Conservation (phyloP, 139 green algal genomes). For the Ettlia oleoabundans region DNA sequence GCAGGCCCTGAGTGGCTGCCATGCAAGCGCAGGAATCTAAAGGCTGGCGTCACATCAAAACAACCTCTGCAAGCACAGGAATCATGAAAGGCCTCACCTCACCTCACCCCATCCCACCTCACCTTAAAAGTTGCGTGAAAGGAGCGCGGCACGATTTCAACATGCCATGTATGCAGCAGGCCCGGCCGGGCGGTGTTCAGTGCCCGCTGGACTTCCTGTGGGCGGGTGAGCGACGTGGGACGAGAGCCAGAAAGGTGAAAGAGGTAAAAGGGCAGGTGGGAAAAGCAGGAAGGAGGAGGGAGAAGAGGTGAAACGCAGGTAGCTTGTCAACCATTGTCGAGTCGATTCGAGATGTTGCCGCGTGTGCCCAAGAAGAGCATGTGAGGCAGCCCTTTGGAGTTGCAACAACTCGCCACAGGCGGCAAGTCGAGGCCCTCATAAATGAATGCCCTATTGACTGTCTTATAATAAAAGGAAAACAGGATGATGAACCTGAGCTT, state of each 20-base stretch:
- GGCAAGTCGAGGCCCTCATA: too few relatives aligned
- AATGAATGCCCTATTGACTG: not conserved
- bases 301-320: too few relatives aligned
- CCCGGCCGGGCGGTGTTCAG: not conserved
- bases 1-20: not conserved
- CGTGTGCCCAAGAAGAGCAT: too few relatives aligned
- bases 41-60: not conserved
- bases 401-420: too few relatives aligned
- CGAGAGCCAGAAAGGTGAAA: not conserved
- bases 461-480: not conserved
- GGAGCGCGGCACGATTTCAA: not conserved
- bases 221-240: not conserved
- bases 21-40: not conserved
- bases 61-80: not conserved
- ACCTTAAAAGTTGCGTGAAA: conserved; percentile 19
- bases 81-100: not conserved
- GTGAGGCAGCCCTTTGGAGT: too few relatives aligned
- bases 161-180: conserved; percentile 11
- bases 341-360: too few relatives aligned
- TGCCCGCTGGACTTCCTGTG: not conserved
- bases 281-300: too few relatives aligned
- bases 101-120: not conserved
- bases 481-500: not conserved
- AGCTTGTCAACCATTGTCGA: too few relatives aligned
- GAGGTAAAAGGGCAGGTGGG: not conserved